Percentiles rank a stretch among this genome's conserved stretches.
Conservation (phyloP, 169 alveolate genomes). For the Eimeria mitis region DNA sequence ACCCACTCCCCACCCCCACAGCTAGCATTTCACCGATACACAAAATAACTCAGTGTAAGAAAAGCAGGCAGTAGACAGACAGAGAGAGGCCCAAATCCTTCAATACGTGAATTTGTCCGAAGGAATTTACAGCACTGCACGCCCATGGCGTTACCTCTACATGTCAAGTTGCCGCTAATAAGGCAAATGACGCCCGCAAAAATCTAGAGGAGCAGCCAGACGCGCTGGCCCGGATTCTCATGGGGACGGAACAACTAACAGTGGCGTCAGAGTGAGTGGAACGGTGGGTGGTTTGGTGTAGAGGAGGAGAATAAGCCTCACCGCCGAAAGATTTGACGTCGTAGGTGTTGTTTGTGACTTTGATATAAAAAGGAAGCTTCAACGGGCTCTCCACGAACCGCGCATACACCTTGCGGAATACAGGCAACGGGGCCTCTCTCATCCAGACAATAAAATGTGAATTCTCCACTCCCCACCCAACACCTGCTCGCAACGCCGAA, state of each 20-base stretch:
- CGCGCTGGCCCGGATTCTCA: background rate
- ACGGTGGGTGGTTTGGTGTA: background rate
- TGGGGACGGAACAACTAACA: background rate
- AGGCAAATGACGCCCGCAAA: background rate
- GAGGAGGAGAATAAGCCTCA: constrained; percentile 17
- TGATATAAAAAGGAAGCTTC: constrained; percentile 81
- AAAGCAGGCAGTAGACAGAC: background rate
- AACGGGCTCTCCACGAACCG: constrained; percentile 77
- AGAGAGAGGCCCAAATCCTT: background rate
- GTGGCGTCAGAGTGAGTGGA: background rate
- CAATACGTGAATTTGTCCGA: too few species aligned
- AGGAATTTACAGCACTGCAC: too few species aligned
- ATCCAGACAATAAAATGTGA: constrained; percentile 88
- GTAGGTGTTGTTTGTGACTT: constrained; percentile 61
- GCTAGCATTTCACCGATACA: background rate
- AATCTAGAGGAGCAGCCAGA: background rate
- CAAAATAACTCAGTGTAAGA: background rate
- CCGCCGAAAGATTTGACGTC: constrained; percentile 83
- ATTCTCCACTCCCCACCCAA: constrained; percentile 86
- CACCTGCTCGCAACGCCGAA: constrained; percentile 68
- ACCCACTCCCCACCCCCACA: background rate
- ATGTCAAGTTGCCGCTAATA: background rate
- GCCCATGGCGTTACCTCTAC: background rate
- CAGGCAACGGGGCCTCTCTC: constrained; percentile 84
- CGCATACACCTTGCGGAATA: constrained; percentile 85